A percentile compares a stretch with the other conserved stretches of the same genome.
Evolutionary conservation across 495 filamentous ascomycete genomes (phyloP).

Genomic region (Penicillium coffeae): DNA sequence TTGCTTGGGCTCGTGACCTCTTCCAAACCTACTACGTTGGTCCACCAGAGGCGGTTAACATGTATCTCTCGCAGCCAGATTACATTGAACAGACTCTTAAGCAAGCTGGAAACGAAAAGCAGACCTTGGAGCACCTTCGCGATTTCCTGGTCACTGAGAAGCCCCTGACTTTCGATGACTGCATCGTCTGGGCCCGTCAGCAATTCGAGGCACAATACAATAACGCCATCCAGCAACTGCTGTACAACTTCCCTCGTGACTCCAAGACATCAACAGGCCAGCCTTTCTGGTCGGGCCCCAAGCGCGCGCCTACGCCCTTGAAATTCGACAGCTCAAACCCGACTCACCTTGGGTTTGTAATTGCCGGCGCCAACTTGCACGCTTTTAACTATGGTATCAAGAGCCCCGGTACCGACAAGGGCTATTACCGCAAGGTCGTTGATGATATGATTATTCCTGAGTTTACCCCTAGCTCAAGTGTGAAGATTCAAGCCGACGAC

Average conservation of each 20-base stretch:
- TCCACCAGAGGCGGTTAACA: conserved; percentile 89
- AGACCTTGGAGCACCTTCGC: conserved; percentile 83
- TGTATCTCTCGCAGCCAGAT: conserved; percentile 87
- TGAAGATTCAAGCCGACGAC: conserved; percentile 96
- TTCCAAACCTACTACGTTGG: conserved; percentile 94
- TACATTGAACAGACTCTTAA: conserved; percentile 88
- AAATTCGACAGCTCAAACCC: conserved; percentile 81
- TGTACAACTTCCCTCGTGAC: conserved; percentile 98
- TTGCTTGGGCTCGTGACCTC: conserved; percentile 93
- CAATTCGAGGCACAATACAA: conserved; percentile 97
- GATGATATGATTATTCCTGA: conserved; percentile 95
- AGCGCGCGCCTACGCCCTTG: conserved; percentile 89
- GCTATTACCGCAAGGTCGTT: conserved; percentile 70
- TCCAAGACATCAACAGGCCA: conserved; percentile 81
- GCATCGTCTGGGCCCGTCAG: conserved; percentile 86
- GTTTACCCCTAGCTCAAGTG: conserved; percentile 83
- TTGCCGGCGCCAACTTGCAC: conserved; percentile 87
- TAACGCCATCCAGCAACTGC: conserved; percentile 91
- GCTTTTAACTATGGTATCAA: conserved; percentile 98
- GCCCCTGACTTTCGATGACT: conserved; percentile 90
- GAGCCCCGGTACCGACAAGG: conserved; percentile 58
- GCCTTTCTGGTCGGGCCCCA: conserved; percentile 97
- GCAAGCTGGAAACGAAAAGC: conserved; percentile 94
- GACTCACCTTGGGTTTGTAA: conserved; percentile 81
- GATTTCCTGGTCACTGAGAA: conserved; percentile 92